A percentile compares a stretch with the other conserved stretches of the same genome.
Conservation (phyloP, 129 eudicot species). For the Deinandra increscens region DNA sequence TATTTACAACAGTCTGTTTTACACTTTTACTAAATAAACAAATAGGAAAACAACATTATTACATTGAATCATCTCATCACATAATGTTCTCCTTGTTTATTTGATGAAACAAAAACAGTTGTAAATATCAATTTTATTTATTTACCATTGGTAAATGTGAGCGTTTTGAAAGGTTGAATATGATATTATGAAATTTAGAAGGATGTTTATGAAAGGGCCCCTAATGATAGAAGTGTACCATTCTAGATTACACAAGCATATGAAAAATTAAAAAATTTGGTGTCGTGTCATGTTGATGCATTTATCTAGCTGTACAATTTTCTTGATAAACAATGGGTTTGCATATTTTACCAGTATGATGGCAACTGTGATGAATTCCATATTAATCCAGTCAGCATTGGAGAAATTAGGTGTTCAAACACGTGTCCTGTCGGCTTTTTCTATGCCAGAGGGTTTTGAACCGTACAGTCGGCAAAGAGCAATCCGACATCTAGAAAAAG, state of each 20-base stretch:
- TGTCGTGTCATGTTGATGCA: neutral
- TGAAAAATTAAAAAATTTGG: neutral
- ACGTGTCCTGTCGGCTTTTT: slow-evolving; percentile 69
- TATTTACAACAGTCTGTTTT: neutral
- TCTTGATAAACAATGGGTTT: slow-evolving; percentile 25
- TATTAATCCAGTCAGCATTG: slow-evolving; percentile 80
- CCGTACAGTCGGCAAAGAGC: slow-evolving; percentile 79
- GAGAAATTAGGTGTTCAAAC: slow-evolving; percentile 78
- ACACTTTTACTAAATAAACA: neutral
- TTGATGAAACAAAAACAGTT: neutral
- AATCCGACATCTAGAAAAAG: slow-evolving; percentile 84
- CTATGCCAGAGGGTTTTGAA: slow-evolving; percentile 79
- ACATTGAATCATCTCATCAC: neutral
- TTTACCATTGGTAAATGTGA: neutral
- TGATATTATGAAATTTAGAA: neutral
- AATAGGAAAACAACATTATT: neutral
- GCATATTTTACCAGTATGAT: slow-evolving; percentile 61
- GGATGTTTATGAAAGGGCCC: neutral
- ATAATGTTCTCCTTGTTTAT: neutral
- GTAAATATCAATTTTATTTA: neutral
- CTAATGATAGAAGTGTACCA: neutral
- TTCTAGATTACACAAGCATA: neutral
- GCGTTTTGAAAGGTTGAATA: neutral
- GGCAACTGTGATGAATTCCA: slow-evolving; percentile 91
- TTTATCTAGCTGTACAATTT: slow-evolving; percentile 14